A percentile compares a stretch with the other conserved stretches of the same genome.
phyloP scores from a whole-genome alignment of 2,329 filamentous ascomycete genomes.

The Pseudogymnoascus sp. region DNA sequence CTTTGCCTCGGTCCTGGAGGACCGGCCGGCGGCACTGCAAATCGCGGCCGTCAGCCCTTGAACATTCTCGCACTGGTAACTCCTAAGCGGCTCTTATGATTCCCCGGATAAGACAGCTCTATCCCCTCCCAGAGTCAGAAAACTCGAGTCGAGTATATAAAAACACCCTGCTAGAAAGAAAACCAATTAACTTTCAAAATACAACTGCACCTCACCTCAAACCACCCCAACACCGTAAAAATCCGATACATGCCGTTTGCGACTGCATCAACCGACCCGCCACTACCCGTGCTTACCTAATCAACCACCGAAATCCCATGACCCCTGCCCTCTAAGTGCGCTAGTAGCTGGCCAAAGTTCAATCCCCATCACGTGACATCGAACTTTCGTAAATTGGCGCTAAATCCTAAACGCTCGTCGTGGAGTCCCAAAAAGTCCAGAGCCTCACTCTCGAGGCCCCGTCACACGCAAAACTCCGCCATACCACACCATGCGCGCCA shows the following conservation, averaged over 20 bases:
- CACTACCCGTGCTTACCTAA: neutral
- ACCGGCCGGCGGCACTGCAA: neutral
- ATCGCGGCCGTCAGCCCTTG: neutral
- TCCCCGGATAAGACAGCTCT: neutral
- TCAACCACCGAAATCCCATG: neutral
- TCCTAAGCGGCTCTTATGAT: neutral
- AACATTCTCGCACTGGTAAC: neutral
- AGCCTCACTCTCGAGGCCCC: neutral
- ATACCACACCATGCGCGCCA: slow-evolving; percentile 7
- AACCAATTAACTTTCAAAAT: neutral
- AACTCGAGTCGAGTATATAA: neutral
- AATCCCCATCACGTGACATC: neutral
- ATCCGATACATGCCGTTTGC: neutral
- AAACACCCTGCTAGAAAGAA: neutral
- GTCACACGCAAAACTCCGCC: neutral
- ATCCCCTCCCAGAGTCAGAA: neutral
- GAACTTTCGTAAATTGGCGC: neutral
- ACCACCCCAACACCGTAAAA: neutral
- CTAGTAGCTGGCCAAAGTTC: neutral
- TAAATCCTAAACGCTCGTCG: neutral
- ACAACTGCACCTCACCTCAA: neutral
- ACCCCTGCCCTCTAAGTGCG: neutral
- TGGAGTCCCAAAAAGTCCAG: slow-evolving; percentile 2
- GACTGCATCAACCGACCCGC: neutral
- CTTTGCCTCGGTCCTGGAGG: neutral